phyloP scores from a whole-genome alignment of 2,329 filamentous ascomycete genomes.

The Scleromitrula shiraiana region DNA sequence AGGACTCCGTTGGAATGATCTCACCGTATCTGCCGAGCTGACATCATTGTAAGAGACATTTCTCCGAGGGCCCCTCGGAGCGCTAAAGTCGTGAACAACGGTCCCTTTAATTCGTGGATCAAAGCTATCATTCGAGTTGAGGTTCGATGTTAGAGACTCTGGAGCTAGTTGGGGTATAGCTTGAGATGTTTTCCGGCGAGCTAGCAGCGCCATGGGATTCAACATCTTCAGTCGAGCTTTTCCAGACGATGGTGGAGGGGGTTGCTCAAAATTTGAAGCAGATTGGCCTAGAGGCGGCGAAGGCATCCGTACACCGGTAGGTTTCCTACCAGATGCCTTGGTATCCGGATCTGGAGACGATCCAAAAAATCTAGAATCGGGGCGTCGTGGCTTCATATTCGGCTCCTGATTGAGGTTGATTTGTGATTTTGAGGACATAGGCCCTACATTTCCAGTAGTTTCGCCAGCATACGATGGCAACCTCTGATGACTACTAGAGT shows the following conservation, averaged over 20 bases:
- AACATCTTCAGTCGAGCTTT: conserved; percentile 30
- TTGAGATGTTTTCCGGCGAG: conserved; percentile 28
- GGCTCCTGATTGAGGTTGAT: conserved; percentile 13
- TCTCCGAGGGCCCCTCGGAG: conserved; percentile 41
- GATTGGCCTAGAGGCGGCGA: conserved; percentile 19
- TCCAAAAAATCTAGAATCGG: conserved; percentile 15
- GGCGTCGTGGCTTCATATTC: conserved; percentile 11
- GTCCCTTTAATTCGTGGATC: conserved; percentile 59
- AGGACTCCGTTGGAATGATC: conserved; percentile 20
- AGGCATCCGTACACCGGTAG: conserved; percentile 21
- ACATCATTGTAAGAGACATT: conserved; percentile 30
- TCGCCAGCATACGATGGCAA: conserved; percentile 18
- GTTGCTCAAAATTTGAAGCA: conserved; percentile 17
- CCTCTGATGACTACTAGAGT: conserved; percentile 12
- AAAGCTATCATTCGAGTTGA: conserved; percentile 36
- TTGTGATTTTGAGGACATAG: conserved; percentile 14
- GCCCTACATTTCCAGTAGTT: conserved; percentile 20
- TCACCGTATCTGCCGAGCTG: conserved; percentile 8
- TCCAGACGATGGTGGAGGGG: conserved; percentile 18
- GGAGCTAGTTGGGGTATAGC: conserved; percentile 24
- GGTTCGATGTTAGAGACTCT: conserved; percentile 20
- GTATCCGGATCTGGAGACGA: conserved; percentile 15
- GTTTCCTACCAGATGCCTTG: conserved; percentile 18
- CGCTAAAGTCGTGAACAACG: conserved; percentile 58
- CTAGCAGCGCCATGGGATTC: conserved; percentile 33